phyloP scores from a whole-genome alignment of 2,329 filamentous ascomycete species.

The Cryphonectria radicalis region DNA sequence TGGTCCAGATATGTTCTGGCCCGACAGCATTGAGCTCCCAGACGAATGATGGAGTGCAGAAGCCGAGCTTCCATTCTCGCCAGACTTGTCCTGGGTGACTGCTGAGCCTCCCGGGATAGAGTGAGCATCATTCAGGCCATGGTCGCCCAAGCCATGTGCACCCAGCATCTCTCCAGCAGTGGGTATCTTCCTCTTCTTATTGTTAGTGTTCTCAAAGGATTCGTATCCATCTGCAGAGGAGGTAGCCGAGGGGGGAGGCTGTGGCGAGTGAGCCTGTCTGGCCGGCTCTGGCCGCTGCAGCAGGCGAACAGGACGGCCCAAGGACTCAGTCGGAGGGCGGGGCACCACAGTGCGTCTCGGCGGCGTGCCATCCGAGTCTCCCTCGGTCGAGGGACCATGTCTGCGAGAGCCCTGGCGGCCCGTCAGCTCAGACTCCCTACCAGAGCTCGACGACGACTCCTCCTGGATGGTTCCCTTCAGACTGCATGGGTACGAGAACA shows the following conservation, averaged over 20 bases:
- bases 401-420: constrained; percentile 49
- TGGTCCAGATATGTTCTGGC: constrained; percentile 79
- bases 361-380: constrained; percentile 62
- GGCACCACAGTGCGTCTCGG: constrained; percentile 48
- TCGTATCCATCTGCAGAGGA: constrained; percentile 88
- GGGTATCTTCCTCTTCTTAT: constrained; percentile 98
- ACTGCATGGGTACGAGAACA: constrained; percentile 76
- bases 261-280: constrained; percentile 49
- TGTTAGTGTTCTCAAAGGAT: constrained; percentile 97
- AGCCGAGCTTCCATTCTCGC: constrained; percentile 30
- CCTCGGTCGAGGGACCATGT: constrained; percentile 60
- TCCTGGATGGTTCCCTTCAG: constrained; percentile 41
- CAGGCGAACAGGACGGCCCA: constrained; percentile 48
- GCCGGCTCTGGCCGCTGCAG: constrained; percentile 50
- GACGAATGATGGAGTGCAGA: constrained; percentile 45
- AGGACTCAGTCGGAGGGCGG: constrained; percentile 52
- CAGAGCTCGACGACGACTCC: constrained; percentile 49
- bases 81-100: constrained; percentile 32
- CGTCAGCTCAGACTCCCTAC: constrained; percentile 37
- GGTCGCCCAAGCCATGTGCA: constrained; percentile 39
- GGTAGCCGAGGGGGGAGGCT: constrained; percentile 68
- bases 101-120: constrained; percentile 38
- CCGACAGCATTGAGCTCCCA: constrained; percentile 59
- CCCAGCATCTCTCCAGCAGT: constrained; percentile 72
- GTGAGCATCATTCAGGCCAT: constrained; percentile 39